Evolutionary conservation across 2,329 filamentous ascomycete genomes (phyloP), one percentile per base, ranked within the genome.

Genomic region (Xylaria hypoxylon): DNA sequence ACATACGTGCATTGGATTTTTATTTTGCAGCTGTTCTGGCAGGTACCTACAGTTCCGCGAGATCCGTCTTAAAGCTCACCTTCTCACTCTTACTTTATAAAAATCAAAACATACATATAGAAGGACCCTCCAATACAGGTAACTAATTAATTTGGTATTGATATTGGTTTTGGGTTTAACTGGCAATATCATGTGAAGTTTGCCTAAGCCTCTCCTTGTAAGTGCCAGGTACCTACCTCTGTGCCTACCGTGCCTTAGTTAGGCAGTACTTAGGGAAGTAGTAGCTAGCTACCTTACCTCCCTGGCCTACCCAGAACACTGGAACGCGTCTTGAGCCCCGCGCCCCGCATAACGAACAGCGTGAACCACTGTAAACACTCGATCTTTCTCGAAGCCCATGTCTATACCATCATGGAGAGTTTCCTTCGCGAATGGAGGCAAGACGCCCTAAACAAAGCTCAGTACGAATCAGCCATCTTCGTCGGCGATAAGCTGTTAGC

Each of bases 401-500:
- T 62, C 61, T 58, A 33, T 42, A 26, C 57, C 31, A 47, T 47
- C 66, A 98, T 99, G 96, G 94, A 98, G 84, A 90, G 89, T 76
- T 97, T 95, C 80, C 86, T 99, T 77, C 91, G 94, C 78, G 91
- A 92, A 76, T 99, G 96, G 96, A 89, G 94, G 77, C 93, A 97
- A 81, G 94, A 97, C 83, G 94, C 95, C 77, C 85, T 97, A 76
- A 95, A 97, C 81, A 96, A 96, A 80, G 93, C 96, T 71, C 96
- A 99, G 79, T 94, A 97, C 79, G 95, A 98, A 71, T 93, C 95
- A 38, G 96, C 96, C 76, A 95, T 98, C 74, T 98, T 97, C 78
- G 93, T 98, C 71, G 96, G 94, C 70, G 96, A 99, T 85, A 99
- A 99, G 83, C 86, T 99, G 73, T 86, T 98, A 64, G 96, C 96